These are phyloP conservation scores for Globisporangium rhizosaccharum DNA, from an alignment of 352 stramenopile genomes.

Conservation along the genomic window DNA sequence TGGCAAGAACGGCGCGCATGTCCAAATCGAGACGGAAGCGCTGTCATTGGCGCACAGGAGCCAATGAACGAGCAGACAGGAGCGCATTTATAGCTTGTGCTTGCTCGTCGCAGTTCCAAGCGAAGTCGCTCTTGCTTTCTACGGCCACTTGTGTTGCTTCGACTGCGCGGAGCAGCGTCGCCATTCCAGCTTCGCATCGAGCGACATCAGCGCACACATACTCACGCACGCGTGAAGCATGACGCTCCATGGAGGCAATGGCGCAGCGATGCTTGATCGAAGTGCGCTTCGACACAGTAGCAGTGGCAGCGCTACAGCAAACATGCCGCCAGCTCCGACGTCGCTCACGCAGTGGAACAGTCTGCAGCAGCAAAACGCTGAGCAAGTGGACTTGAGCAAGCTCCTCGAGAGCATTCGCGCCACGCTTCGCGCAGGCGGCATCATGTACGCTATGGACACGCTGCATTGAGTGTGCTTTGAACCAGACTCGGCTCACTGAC, in stretches of 20 bases:
- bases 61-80: no score
- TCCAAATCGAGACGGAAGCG: no score
- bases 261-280: background rate
- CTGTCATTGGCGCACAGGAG: no score
- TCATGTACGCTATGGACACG: conserved; percentile 29
- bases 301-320: background rate
- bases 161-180: no score
- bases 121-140: no score
- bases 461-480: background rate
- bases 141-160: no score
- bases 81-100: no score
- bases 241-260: background rate
- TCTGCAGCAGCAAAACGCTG: conserved; percentile 56
- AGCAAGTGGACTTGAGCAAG: conserved; percentile 45
- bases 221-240: background rate
- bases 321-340: conserved; percentile 16
- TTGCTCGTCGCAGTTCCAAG: no score
- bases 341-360: conserved; percentile 72
- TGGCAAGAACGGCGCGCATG: no score
- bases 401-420: conserved; percentile 38
- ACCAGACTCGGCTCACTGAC: no score
- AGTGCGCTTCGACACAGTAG: background rate
- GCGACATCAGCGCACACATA: background rate
- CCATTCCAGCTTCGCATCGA: background rate
- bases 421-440: conserved; percentile 33